Conservation (phyloP, 1,284 basidiomycete species). For the Agroathelia rolfsii region DNA sequence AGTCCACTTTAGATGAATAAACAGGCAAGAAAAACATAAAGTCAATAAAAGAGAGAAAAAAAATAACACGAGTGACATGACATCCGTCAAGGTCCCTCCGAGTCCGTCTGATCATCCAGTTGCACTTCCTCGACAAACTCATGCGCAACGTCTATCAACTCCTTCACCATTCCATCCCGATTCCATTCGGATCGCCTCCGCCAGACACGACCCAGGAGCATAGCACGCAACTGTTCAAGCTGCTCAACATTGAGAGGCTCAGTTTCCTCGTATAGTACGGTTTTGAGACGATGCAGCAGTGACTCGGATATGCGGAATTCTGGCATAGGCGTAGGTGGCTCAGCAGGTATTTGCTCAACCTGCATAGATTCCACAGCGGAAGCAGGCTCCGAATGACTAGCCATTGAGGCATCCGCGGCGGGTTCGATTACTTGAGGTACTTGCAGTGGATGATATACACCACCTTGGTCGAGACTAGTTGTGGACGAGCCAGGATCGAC, state of each 20-base stretch:
- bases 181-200: conserved; percentile 77
- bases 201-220: conserved; percentile 77
- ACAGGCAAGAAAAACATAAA: too few species aligned
- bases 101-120: conserved; percentile 14
- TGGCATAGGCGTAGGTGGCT: conserved; percentile 54
- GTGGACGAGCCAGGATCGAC: too few species aligned
- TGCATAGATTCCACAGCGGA: conserved; percentile 38
- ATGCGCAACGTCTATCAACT: conserved; percentile 44
- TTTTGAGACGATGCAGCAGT: conserved; percentile 34
- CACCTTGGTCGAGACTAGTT: too few species aligned
- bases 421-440: too few species aligned
- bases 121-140: conserved; percentile 54
- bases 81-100: too few species aligned
- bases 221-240: conserved; percentile 87
- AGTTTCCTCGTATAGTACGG: conserved; percentile 43
- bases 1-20: too few species aligned
- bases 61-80: too few species aligned
- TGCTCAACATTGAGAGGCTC: conserved; percentile 69
- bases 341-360: conserved; percentile 44
- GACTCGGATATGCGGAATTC: conserved; percentile 52
- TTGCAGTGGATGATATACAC: too few species aligned
- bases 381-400: too few species aligned
- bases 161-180: conserved; percentile 51
- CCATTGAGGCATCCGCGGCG: too few species aligned
- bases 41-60: too few species aligned